Conservation (phyloP, 371 early-diverging fungal genomes). For the Mortierella sp. region DNA sequence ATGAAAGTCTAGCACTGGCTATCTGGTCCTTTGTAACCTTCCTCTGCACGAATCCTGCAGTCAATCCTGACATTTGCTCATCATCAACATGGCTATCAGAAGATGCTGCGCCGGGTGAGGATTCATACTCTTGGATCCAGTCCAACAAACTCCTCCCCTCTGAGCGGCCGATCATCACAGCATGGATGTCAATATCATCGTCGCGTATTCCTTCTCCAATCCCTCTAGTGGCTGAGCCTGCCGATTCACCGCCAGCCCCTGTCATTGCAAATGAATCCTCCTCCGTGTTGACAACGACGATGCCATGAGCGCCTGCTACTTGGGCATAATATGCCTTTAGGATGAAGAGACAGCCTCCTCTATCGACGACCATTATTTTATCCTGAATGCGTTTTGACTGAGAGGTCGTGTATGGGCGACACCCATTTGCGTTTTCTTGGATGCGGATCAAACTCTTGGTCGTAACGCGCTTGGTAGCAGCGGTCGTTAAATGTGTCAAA, state of each 20-base stretch:
- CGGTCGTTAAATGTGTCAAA: neutral
- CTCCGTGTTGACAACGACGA: slow-evolving; percentile 58
- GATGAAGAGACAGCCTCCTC: slow-evolving; percentile 65
- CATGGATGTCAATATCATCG: slow-evolving; percentile 45
- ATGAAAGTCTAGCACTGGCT: slow-evolving; percentile 33
- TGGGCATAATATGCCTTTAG: slow-evolving; percentile 63
- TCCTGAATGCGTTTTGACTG: slow-evolving; percentile 40
- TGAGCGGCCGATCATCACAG: slow-evolving; percentile 36
- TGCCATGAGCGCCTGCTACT: slow-evolving; percentile 59
- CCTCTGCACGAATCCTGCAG: slow-evolving; percentile 32
- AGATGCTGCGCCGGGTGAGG: neutral
- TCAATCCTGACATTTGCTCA: neutral
- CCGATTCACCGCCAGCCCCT: neutral
- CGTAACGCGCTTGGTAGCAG: neutral
- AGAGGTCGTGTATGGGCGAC: slow-evolving; percentile 49
- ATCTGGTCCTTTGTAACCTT: slow-evolving; percentile 35
- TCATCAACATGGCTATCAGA: neutral
- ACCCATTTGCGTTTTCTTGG: slow-evolving; percentile 53
- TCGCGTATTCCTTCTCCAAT: slow-evolving; percentile 40
- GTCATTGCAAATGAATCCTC: slow-evolving; percentile 39
- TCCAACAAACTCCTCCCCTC: slow-evolving; percentile 28
- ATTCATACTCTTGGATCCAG: slow-evolving; percentile 30
- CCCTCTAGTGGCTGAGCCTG: neutral
- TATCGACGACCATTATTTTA: slow-evolving; percentile 59
- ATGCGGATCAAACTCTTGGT: slow-evolving; percentile 44